These are phyloP conservation scores for Tetrapisispora nanseiensis DNA, from an alignment of 805 yeast species.

Conservation along the genomic window DNA sequence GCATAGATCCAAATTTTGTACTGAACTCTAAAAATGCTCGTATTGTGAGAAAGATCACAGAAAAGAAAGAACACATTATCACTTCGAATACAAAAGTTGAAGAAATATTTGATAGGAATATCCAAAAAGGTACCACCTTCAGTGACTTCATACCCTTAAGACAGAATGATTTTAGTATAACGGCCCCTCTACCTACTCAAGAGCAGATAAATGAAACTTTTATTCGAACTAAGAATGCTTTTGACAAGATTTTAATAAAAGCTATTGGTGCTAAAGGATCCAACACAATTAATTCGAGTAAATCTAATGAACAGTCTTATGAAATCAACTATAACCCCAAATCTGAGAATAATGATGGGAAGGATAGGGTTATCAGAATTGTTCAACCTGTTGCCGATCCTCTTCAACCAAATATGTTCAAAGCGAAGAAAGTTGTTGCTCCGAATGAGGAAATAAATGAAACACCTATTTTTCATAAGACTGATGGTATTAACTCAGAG, in stretches of 20 bases:
- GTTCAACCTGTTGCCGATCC: constrained; percentile 58
- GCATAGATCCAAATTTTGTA: too few relatives aligned
- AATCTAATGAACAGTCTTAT: constrained; percentile 30
- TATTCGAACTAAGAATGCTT: constrained; percentile 44
- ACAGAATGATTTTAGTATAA: constrained; percentile 32
- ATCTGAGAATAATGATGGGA: constrained; percentile 23
- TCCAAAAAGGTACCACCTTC: constrained; percentile 30
- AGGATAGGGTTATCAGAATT: constrained; percentile 48
- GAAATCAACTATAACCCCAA: constrained; percentile 31
- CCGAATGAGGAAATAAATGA: constrained; percentile 42
- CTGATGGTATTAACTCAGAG: constrained; percentile 35
- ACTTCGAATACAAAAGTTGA: neutral
- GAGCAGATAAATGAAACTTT: constrained; percentile 40
- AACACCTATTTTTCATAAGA: constrained; percentile 62
- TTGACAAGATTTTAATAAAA: constrained; percentile 41
- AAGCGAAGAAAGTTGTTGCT: constrained; percentile 58
- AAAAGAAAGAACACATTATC: neutral
- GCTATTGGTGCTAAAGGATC: constrained; percentile 30
- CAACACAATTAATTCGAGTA: constrained; percentile 13
- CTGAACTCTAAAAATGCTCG: neutral
- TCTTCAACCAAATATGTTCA: constrained; percentile 70
- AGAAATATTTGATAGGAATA: constrained; percentile 10
- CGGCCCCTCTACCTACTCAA: constrained; percentile 37
- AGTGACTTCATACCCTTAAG: constrained; percentile 55
- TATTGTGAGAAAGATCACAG: neutral